Evolutionary conservation across 805 yeast genomes (phyloP).

Genomic region (Metschnikowia picachoensis): DNA sequence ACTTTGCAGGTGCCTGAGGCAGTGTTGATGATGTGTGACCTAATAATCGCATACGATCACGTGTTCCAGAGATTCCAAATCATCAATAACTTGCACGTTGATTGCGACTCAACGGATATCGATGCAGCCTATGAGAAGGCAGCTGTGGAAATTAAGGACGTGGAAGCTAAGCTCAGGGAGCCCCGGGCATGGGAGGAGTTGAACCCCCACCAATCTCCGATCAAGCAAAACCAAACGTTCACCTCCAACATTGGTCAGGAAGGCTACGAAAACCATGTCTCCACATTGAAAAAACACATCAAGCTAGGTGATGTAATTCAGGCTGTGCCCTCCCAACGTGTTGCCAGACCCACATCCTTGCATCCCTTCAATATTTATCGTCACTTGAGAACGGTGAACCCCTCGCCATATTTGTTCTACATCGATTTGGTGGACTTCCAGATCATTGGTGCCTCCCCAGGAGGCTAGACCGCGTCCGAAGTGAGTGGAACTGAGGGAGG

Average conservation of each 20-base stretch:
- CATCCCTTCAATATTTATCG: constrained; percentile 97
- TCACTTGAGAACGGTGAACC: constrained; percentile 92
- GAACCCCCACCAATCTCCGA: constrained; percentile 73
- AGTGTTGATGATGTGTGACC: constrained; percentile 84
- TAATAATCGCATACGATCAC: constrained; percentile 87
- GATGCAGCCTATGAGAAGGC: constrained; percentile 51
- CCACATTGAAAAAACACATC: constrained; percentile 72
- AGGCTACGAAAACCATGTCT: constrained; percentile 86
- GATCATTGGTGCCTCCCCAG: constrained; percentile 97
- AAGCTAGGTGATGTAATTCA: constrained; percentile 92
- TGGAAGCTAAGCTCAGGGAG: constrained; percentile 48
- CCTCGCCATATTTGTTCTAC: constrained; percentile 95
- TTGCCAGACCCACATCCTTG: constrained; percentile 88
- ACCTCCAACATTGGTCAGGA: constrained; percentile 89
- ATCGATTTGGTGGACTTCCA: constrained; percentile 90
- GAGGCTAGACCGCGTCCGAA: constrained; percentile 95
- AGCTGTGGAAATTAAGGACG: constrained; percentile 51
- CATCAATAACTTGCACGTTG: constrained; percentile 68
- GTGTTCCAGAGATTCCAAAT: constrained; percentile 91
- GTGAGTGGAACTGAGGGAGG: constrained; percentile 90
- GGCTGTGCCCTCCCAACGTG: constrained; percentile 97
- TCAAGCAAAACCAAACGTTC: constrained; percentile 63
- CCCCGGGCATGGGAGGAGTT: constrained; percentile 41
- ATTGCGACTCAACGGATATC: constrained; percentile 22
- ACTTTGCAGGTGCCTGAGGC: constrained; percentile 87